A percentile compares a stretch with the other conserved stretches of the same genome.
Evolutionary conservation across 148 eudicot genomes (phyloP).

Genomic region (Selenicereus undatus): DNA sequence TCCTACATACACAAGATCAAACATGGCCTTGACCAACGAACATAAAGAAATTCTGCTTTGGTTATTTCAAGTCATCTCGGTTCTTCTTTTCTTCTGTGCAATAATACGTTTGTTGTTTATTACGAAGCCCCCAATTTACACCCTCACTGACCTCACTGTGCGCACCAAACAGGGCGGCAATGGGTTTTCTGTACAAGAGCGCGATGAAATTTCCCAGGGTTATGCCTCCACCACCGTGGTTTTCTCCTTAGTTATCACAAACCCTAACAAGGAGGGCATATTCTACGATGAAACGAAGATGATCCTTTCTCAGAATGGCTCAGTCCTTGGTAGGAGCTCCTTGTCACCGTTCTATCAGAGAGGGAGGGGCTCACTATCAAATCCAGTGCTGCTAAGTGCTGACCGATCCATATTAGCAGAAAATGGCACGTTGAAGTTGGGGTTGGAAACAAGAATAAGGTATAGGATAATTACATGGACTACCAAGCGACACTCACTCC

Average conservation of each 20-base stretch:
- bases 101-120: not conserved
- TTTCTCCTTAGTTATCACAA: not conserved
- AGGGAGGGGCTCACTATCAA: not conserved
- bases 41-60: not conserved
- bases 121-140: not conserved
- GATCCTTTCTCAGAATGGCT: not conserved
- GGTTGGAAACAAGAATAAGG: not conserved
- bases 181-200: not conserved
- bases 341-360: not conserved
- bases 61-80: not conserved
- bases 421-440: not conserved
- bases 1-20: not conserved
- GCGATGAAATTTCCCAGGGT: not conserved
- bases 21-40: not conserved
- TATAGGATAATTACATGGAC: not conserved
- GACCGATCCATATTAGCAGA: not conserved
- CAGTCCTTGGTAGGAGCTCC: not conserved
- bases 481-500: not conserved
- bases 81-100: not conserved
- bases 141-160: not conserved
- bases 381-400: not conserved
- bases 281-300: not conserved
- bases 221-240: not conserved
- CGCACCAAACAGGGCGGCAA: not conserved
- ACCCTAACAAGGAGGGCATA: not conserved